Conservation (phyloP, 1,284 basidiomycete species). For the Leccinum pachyderme region DNA sequence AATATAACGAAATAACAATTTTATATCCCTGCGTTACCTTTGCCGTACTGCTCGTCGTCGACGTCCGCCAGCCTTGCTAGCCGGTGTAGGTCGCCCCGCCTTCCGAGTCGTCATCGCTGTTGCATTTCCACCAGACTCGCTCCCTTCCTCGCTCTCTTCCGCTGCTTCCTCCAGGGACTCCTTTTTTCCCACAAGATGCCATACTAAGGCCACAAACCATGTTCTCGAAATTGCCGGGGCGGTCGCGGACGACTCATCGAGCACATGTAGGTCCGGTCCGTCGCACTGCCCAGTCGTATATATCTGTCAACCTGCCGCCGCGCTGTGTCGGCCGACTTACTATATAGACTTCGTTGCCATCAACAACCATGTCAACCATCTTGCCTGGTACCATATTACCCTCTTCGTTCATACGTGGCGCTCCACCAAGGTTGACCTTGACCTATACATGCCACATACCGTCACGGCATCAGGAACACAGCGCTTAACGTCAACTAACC, state of each 20-base stretch:
- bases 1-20: background rate
- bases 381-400: conserved; percentile 49
- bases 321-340: conserved; percentile 44
- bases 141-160: conserved; percentile 21
- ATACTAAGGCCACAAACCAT: conserved; percentile 49
- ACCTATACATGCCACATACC: conserved; percentile 43
- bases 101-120: conserved; percentile 36
- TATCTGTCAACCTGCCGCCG: conserved; percentile 12
- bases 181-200: conserved; percentile 28
- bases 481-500: conserved; percentile 37
- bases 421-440: conserved; percentile 64
- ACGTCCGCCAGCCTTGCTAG: conserved; percentile 55
- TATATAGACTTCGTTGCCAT: conserved; percentile 66
- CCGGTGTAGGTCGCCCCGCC: conserved; percentile 32
- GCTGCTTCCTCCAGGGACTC: background rate
- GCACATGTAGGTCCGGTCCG: conserved; percentile 48
- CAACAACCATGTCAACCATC: conserved; percentile 76
- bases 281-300: conserved; percentile 38
- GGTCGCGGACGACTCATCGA: conserved; percentile 48
- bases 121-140: conserved; percentile 35
- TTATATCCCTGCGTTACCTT: conserved; percentile 30
- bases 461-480: conserved; percentile 1
- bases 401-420: conserved; percentile 50
- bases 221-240: conserved; percentile 48
- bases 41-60: conserved; percentile 53